Evolutionary conservation across 1,139 yeast species (phyloP), one percentile per base, ranked within the genome.

Genomic region (Trichomonascaceae sp.): DNA sequence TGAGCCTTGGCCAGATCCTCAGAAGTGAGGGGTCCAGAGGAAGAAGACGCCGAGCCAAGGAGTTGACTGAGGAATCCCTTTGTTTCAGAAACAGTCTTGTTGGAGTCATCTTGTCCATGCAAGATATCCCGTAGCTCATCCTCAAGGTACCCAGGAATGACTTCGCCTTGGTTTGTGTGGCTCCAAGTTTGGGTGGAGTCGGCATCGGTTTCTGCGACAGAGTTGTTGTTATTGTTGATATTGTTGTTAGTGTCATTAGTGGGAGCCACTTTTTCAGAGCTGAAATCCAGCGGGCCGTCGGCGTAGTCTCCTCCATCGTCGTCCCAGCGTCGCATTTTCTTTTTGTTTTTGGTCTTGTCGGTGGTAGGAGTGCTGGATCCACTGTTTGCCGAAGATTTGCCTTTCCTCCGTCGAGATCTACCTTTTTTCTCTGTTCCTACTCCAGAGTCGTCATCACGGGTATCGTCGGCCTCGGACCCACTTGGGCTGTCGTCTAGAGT

Each of bases 101-200:
- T 20, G 23, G 23, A 20, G 11, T 20, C 23, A n/a, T n/a, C n/a
- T n/a, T n/a, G n/a, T n/a, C n/a, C n/a, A n/a, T n/a, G n/a, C 18
- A 69, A 43, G 16, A 69, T 58, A 17, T 56, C 57, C 31, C 65
- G 57, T 43, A 70, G 62, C 41, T 69, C 74, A 27, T 53, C 57
- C 13, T 64, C 59, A 22, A 70, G 52, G 37, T 70, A 75, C 37
- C 59, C 67, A 5, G 73, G 65, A 26, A 71, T 48, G 43, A 71
- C 69, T 23, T 67, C 64, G 4, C 76, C 77, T 2, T 59, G 49
- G 30, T 61, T 59, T 11, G 64, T 60, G 18, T 60, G 49, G 22
- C 67, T 65, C 35, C 78, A 78, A 44, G 67, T 69, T 0, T 52
- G 45, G 2, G 62, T 52, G 31, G 58, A 62, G 36, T 67, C 59